phyloP scores from a whole-genome alignment of 345 rosid species.

The Eucalyptus virginea region DNA sequence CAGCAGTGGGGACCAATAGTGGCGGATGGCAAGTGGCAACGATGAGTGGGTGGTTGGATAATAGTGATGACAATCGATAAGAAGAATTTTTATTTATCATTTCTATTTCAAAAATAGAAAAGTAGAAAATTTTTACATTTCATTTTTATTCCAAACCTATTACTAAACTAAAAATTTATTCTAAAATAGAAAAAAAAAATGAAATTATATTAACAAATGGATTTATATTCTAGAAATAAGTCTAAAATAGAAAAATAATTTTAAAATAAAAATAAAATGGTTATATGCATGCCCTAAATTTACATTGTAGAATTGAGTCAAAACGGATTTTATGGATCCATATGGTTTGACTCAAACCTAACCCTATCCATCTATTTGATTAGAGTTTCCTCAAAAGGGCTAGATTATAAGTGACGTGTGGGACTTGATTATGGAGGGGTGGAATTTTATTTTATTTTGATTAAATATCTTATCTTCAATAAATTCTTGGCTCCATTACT shows the following conservation, averaged over 20 bases:
- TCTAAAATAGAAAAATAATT: fast-evolving
- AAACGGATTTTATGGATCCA: fast-evolving
- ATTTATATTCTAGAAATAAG: fast-evolving
- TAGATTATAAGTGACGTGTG: fast-evolving
- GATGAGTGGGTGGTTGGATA: fast-evolving
- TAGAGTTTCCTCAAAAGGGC: background rate
- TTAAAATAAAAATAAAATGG: fast-evolving
- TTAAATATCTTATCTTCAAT: background rate
- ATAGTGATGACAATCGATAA: fast-evolving
- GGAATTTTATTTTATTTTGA: background rate
- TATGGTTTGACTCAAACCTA: background rate
- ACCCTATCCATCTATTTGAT: fast-evolving
- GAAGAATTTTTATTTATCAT: too few species aligned
- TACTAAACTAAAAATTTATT: fast-evolving
- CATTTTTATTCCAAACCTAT: too few species aligned
- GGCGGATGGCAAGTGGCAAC: fast-evolving
- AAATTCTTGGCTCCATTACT: background rate
- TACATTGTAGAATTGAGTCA: background rate
- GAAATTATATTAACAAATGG: fast-evolving
- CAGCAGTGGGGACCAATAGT: fast-evolving
- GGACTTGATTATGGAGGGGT: background rate
- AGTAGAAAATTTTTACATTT: fast-evolving
- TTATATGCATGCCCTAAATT: background rate
- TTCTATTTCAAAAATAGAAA: fast-evolving
- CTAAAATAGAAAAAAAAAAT: fast-evolving